These are phyloP conservation scores for Fraxinus floribunda DNA, from an alignment of 305 asterid genomes.

Conservation along the genomic window DNA sequence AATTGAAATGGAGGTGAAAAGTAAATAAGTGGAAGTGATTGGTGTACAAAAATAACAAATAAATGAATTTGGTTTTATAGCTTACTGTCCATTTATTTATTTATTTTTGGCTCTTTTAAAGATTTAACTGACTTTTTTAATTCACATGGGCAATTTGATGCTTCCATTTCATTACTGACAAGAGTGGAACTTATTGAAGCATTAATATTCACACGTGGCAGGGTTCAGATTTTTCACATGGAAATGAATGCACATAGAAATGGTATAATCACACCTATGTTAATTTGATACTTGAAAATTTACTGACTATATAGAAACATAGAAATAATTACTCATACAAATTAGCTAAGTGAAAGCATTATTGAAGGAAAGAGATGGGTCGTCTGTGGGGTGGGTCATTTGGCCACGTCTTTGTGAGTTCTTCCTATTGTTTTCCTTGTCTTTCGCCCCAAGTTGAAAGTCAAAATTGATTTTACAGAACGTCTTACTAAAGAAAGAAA, in stretches of 20 bases:
- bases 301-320: background rate
- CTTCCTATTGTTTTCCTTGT: background rate
- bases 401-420: background rate
- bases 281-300: background rate
- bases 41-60: background rate
- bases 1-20: constrained; percentile 5
- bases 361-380: background rate
- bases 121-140: background rate
- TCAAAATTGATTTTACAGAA: background rate
- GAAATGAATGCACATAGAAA: background rate
- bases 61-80: background rate
- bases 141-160: background rate
- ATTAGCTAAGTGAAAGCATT: background rate
- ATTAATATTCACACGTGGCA: constrained; percentile 22
- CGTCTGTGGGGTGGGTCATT: background rate
- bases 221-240: constrained; percentile 9
- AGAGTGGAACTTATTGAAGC: constrained; percentile 14
- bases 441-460: background rate
- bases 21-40: constrained; percentile 7
- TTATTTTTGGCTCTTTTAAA: background rate
- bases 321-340: background rate
- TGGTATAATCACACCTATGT: background rate
- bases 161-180: background rate
- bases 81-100: background rate
- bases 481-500: background rate